A percentile compares a stretch with the other conserved stretches of the same genome.
phyloP scores from a whole-genome alignment of 441 rosid species.

The Hypseocharis bilobata region DNA sequence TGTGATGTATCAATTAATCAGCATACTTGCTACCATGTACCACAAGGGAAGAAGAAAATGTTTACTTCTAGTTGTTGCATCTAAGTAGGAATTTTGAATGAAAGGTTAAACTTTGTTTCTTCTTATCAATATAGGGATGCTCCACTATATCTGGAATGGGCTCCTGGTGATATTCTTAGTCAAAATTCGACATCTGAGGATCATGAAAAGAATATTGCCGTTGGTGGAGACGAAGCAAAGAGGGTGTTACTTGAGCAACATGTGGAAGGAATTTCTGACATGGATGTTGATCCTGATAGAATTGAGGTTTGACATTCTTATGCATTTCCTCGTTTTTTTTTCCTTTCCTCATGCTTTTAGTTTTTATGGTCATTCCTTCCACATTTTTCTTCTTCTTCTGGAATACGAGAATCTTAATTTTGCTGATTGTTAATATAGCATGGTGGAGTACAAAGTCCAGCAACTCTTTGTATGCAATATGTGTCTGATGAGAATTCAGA shows the following conservation, averaged over 20 bases:
- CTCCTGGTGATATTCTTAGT: constrained; percentile 60
- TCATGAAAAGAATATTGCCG: constrained; percentile 32
- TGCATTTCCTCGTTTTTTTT: background rate
- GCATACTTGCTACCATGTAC: background rate
- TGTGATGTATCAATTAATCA: background rate
- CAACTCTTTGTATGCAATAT: background rate
- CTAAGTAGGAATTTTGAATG: constrained; percentile 1
- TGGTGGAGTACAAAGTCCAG: background rate
- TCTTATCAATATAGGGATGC: constrained; percentile 51
- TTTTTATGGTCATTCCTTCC: background rate
- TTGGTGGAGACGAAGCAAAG: constrained; percentile 51
- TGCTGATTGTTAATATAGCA: background rate
- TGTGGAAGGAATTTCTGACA: constrained; percentile 46
- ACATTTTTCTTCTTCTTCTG: background rate
- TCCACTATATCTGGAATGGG: constrained; percentile 90
- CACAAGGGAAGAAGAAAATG: too few relatives aligned
- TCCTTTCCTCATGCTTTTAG: background rate
- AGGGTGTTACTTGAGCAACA: constrained; percentile 55
- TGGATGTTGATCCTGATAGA: constrained; percentile 66
- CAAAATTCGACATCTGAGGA: constrained; percentile 31
- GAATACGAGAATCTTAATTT: background rate
- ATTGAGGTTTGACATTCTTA: constrained; percentile 44
- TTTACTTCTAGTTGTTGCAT: too few relatives aligned
- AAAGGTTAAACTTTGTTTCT: constrained; percentile 12
- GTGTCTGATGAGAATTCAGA: background rate